Evolutionary conservation across 345 rosid genomes (phyloP).

Genomic region (Leavenworthia alabamica): DNA sequence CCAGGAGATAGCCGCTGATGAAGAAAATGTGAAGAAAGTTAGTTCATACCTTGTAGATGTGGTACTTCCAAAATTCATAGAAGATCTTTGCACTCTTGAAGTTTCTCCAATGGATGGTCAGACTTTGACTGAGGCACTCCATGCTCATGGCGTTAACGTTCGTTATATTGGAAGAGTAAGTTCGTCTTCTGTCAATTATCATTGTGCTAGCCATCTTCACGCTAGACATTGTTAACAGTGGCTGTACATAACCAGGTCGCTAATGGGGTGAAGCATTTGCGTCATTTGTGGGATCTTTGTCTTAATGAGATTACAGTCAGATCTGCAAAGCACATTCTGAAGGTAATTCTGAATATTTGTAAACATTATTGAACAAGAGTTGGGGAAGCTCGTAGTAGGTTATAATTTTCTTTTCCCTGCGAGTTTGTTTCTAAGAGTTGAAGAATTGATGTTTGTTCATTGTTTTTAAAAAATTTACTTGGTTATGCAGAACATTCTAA

Average conservation of each 20-base stretch:
- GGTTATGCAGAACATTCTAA: slow-evolving; percentile 55
- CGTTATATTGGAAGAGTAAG: slow-evolving; percentile 92
- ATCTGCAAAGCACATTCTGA: slow-evolving; percentile 86
- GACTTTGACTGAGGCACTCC: slow-evolving; percentile 92
- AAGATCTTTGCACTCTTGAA: slow-evolving; percentile 93
- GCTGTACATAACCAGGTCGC: slow-evolving; percentile 53
- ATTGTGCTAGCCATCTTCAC: not conserved
- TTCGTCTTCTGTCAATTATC: not conserved
- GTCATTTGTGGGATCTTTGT: slow-evolving; percentile 95
- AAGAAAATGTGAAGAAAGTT: slow-evolving; percentile 84
- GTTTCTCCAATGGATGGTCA: slow-evolving; percentile 99
- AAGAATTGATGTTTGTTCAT: not conserved
- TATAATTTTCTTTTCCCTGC: not conserved
- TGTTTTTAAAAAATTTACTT: not conserved
- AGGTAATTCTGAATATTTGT: slow-evolving; percentile 47
- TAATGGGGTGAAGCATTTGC: slow-evolving; percentile 77
- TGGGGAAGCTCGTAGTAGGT: not conserved
- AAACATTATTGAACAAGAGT: slow-evolving; percentile 7
- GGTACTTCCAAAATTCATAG: slow-evolving; percentile 84
- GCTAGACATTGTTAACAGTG: slow-evolving; percentile 1
- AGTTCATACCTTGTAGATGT: slow-evolving; percentile 66
- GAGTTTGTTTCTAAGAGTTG: not conserved
- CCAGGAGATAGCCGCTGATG: slow-evolving; percentile 78
- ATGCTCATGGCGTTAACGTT: slow-evolving; percentile 94
- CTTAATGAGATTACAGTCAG: slow-evolving; percentile 76